Conservation (phyloP, 441 rosid genomes). For the Adansonia rubrostipa region DNA sequence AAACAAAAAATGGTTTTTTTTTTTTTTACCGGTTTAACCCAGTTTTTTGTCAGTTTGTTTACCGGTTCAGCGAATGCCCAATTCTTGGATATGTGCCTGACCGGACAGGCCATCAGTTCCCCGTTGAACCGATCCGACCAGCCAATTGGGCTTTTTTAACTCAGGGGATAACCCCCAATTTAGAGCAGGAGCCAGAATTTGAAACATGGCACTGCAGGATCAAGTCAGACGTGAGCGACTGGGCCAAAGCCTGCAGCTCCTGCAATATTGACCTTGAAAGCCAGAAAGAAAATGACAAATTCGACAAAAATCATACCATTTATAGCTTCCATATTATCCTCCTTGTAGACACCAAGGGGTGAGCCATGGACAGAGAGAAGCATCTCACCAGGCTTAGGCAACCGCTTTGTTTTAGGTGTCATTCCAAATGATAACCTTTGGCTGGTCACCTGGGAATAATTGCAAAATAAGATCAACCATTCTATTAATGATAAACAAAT, state of each 20-base stretch:
- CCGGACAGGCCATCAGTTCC: no score
- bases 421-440: slow-evolving; percentile 86
- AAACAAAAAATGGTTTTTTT: no score
- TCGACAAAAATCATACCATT: slow-evolving; percentile 48
- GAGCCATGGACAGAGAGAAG: slow-evolving; percentile 87
- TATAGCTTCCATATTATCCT: slow-evolving; percentile 90
- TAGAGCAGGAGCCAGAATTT: neutral
- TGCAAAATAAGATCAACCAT: slow-evolving; percentile 1
- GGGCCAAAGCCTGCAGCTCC: neutral
- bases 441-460: slow-evolving; percentile 53
- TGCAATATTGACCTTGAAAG: neutral
- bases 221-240: neutral
- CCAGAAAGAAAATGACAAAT: neutral
- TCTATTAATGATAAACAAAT: neutral
- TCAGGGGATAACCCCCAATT: neutral
- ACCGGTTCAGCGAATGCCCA: no score
- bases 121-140: no score
- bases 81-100: no score
- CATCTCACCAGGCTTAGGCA: slow-evolving; percentile 86
- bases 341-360: slow-evolving; percentile 83
- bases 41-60: no score
- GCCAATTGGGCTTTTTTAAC: no score
- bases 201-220: neutral
- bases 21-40: no score
- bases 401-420: slow-evolving; percentile 82